Evolutionary conservation across 306 rosid species (phyloP).

Genomic region (Vachellia collinsii): DNA sequence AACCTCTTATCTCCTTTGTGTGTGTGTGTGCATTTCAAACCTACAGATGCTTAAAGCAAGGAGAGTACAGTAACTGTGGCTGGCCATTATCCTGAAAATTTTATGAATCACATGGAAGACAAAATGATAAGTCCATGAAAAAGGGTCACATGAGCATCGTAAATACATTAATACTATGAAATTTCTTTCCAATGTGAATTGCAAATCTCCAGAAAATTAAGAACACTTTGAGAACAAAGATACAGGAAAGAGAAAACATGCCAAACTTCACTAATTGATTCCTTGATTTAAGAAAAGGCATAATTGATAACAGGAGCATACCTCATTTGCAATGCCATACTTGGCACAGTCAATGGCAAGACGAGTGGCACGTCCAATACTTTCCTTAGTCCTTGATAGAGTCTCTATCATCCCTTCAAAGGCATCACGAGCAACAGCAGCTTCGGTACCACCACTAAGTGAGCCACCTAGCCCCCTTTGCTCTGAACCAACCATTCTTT

Average conservation of each 20-base stretch:
- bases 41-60: neutral
- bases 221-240: constrained; percentile 13
- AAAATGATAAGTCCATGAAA: neutral
- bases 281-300: constrained; percentile 24
- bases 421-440: constrained; percentile 98
- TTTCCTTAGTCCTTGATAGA: constrained; percentile 97
- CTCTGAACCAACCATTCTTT: constrained; percentile 71
- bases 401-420: constrained; percentile 99
- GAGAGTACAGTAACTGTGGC: neutral
- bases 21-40: neutral
- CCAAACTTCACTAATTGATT: neutral
- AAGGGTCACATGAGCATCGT: neutral
- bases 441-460: constrained; percentile 97
- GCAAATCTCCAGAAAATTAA: constrained; percentile 25
- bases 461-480: constrained; percentile 74
- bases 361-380: constrained; percentile 99
- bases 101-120: neutral
- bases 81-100: neutral
- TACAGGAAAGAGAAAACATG: neutral
- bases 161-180: constrained; percentile 6
- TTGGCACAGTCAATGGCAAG: constrained; percentile 99
- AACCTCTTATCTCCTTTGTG: neutral
- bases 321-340: constrained; percentile 98
- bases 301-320: constrained; percentile 38
- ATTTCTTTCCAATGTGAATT: neutral